Evolutionary conservation across 805 yeast genomes (phyloP).

Genomic region (Candida sonorensis): DNA sequence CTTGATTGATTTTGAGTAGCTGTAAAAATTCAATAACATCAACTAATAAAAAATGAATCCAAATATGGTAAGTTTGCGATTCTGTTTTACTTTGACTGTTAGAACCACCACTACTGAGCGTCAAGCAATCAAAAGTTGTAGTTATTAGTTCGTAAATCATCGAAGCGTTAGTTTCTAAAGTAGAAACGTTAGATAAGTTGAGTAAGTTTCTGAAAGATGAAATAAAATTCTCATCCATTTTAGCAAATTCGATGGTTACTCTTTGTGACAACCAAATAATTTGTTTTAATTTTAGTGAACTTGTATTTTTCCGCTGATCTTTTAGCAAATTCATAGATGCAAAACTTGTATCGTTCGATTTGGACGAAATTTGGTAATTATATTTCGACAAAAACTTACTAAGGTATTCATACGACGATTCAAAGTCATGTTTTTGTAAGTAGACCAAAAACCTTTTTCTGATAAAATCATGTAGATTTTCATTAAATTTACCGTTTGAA

Average conservation of each 20-base stretch:
- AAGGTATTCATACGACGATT: constrained; percentile 12
- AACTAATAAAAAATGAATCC: constrained; percentile 21
- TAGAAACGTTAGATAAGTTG: constrained; percentile 23
- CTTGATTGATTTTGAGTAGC: constrained; percentile 24
- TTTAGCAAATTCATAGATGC: no score
- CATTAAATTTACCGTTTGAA: constrained; percentile 9
- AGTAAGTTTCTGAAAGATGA: constrained; percentile 22
- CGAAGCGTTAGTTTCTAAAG: constrained; percentile 23
- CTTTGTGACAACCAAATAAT: constrained; percentile 27
- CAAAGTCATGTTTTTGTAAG: constrained; percentile 7
- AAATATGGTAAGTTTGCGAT: constrained; percentile 17
- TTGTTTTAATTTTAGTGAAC: constrained; percentile 20
- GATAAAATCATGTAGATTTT: constrained; percentile 11
- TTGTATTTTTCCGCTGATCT: constrained; percentile 12
- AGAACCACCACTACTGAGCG: constrained; percentile 13
- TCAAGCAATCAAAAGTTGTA: constrained; percentile 22
- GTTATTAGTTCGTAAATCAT: constrained; percentile 23
- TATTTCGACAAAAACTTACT: constrained; percentile 9
- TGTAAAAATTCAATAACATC: constrained; percentile 22
- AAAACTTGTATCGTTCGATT: constrained; percentile 15
- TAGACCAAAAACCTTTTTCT: constrained; percentile 9
- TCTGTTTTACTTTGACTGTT: no score
- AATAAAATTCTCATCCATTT: constrained; percentile 19
- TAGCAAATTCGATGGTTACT: constrained; percentile 17
- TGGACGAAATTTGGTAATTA: no score